These are phyloP conservation scores for Cinnamomum chago DNA, from an alignment of 164 flowering plant genomes.

Conservation along the genomic window DNA sequence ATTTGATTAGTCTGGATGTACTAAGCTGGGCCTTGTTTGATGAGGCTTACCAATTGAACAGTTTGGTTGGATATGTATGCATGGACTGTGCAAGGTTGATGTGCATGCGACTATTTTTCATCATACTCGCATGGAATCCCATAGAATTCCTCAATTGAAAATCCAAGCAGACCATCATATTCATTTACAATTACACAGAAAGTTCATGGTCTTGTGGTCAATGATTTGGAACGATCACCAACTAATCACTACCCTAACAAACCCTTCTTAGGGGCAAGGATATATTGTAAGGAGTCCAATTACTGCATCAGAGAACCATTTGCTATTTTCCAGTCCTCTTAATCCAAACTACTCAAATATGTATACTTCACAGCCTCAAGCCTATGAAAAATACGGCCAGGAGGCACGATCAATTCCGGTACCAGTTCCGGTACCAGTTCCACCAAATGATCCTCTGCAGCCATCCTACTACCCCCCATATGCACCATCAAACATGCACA, in stretches of 20 bases:
- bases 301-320: not conserved
- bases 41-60: not conserved
- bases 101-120: no score
- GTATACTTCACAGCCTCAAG: not conserved
- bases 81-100: no score
- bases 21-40: not conserved
- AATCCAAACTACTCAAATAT: not conserved
- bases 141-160: not conserved
- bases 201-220: not conserved
- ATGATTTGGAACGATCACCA: not conserved
- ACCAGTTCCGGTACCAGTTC: not conserved
- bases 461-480: not conserved
- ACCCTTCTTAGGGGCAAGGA: not conserved
- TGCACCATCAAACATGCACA: constrained; percentile 2
- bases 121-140: not conserved
- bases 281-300: not conserved
- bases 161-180: not conserved
- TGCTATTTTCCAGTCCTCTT: not conserved
- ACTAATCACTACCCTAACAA: not conserved
- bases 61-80: not conserved
- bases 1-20: not conserved
- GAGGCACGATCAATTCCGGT: not conserved
- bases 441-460: not conserved
- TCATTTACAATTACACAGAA: not conserved
- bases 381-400: not conserved